Evolutionary conservation across 257 asterid genomes (phyloP).

Genomic region (Ocimum tenuiflorum): DNA sequence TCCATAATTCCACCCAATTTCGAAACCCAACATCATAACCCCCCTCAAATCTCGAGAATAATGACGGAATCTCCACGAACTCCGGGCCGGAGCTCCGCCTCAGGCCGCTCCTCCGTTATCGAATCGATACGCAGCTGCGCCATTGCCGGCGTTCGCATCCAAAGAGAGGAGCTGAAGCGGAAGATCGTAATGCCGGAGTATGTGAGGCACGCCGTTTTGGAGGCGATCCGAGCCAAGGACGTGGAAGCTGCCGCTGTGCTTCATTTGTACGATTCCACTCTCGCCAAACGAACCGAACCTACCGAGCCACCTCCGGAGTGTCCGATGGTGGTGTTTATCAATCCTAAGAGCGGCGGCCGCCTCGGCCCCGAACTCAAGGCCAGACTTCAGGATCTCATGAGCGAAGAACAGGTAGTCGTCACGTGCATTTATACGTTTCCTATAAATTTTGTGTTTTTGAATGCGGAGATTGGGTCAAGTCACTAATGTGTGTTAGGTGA

Average conservation of each 20-base stretch:
- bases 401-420: slow-evolving; percentile 73
- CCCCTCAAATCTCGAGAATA: too few relatives aligned
- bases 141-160: slow-evolving; percentile 55
- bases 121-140: slow-evolving; percentile 71
- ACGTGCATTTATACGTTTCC: not conserved
- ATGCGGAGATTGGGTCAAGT: not conserved
- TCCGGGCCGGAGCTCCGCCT: slow-evolving; percentile 27
- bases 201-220: slow-evolving; percentile 52
- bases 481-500: slow-evolving; percentile 5
- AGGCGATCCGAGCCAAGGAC: slow-evolving; percentile 57
- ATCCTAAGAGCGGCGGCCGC: slow-evolving; percentile 86
- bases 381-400: slow-evolving; percentile 77
- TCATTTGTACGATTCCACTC: slow-evolving; percentile 38
- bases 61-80: slow-evolving; percentile 45
- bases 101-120: slow-evolving; percentile 63
- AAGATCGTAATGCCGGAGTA: slow-evolving; percentile 65
- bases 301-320: slow-evolving; percentile 43
- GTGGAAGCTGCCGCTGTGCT: slow-evolving; percentile 30
- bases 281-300: slow-evolving; percentile 26
- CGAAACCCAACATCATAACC: slow-evolving; percentile 23
- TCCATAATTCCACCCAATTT: slow-evolving; percentile 11
- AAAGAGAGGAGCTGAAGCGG: slow-evolving; percentile 54
- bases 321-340: slow-evolving; percentile 72
- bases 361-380: slow-evolving; percentile 87
- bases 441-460: not conserved